Conservation (phyloP, 1,139 yeast genomes). For the Candida sp. region DNA sequence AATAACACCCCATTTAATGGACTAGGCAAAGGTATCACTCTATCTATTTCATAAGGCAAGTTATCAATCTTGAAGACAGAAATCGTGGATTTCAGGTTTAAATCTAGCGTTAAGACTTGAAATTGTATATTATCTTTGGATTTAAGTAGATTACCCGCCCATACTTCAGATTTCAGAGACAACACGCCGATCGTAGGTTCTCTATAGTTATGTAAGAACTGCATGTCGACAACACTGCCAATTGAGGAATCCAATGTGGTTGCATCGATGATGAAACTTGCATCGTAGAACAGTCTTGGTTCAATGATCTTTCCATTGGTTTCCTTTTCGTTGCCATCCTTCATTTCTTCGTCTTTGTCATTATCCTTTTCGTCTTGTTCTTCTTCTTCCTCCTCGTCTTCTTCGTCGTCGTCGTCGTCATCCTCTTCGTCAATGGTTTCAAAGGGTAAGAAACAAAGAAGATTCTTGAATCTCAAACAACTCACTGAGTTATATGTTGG, state of each 20-base stretch:
- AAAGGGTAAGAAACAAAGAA: conserved; percentile 78
- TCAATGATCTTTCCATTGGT: conserved; percentile 7
- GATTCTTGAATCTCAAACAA: conserved; percentile 70
- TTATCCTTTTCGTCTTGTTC: conserved; percentile 2
- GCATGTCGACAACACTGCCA: conserved; percentile 65
- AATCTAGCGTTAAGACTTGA: conserved; percentile 68
- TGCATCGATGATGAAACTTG: conserved; percentile 64
- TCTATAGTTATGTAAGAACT: conserved; percentile 70
- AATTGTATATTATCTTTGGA: conserved; percentile 67
- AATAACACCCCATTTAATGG: conserved; percentile 78
- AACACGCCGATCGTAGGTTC: conserved; percentile 83
- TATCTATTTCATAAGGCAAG: conserved; percentile 78
- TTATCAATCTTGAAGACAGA: conserved; percentile 65
- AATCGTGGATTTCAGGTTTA: conserved; percentile 65
- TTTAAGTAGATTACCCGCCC: conserved; percentile 76
- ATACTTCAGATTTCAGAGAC: conserved; percentile 64
- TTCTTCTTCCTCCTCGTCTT: conserved; percentile 9
- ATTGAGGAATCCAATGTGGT: conserved; percentile 60
- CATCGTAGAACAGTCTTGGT: conserved; percentile 22
- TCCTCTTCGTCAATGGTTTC: conserved; percentile 47
- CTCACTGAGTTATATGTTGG: conserved; percentile 64
- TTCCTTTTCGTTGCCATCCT: conserved; percentile 6
- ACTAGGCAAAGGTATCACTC: conserved; percentile 62
- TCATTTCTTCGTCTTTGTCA: conserved; percentile 6
- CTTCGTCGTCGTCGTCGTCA: conserved; percentile 35